Percentiles rank a stretch among this genome's conserved stretches.
phyloP scores from a whole-genome alignment of 2,329 filamentous ascomycete species.

The Exserohilum turcica region DNA sequence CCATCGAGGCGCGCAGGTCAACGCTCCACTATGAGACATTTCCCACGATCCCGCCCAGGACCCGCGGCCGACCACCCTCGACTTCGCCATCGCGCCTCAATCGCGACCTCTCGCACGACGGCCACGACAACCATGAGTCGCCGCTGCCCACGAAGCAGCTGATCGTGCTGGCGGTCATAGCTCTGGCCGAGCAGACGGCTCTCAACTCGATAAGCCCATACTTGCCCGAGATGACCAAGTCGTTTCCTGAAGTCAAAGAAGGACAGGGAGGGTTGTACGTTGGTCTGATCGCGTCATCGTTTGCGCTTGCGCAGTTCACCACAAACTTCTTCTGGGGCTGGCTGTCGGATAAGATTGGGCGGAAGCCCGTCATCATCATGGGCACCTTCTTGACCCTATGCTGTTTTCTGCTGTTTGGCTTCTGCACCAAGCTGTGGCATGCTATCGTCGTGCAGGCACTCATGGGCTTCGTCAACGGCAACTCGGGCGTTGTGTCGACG shows the following conservation, averaged over 20 bases:
- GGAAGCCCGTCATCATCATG: conserved; percentile 80
- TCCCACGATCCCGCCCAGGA: conserved; percentile 73
- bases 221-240: conserved; percentile 86
- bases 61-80: conserved; percentile 60
- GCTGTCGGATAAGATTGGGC: conserved; percentile 76
- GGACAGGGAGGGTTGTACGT: conserved; percentile 83
- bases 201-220: conserved; percentile 97
- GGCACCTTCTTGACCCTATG: conserved; percentile 82
- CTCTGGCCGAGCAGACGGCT: conserved; percentile 91
- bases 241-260: conserved; percentile 78
- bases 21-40: conserved; percentile 79
- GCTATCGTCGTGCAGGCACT: conserved; percentile 82
- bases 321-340: conserved; percentile 94
- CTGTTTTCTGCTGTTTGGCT: conserved; percentile 86
- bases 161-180: conserved; percentile 81
- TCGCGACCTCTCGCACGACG: conserved; percentile 42
- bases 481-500: conserved; percentile 91
- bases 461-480: conserved; percentile 94
- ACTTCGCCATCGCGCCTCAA: conserved; percentile 33
- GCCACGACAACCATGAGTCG: conserved; percentile 59
- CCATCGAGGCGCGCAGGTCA: conserved; percentile 52
- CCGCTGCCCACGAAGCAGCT: conserved; percentile 85
- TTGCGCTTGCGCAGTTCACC: conserved; percentile 87
- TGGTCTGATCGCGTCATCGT: conserved; percentile 85
- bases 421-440: conserved; percentile 82